These are phyloP conservation scores for Symbiotaphrina buchneri DNA, from an alignment of 495 filamentous ascomycete genomes.

Conservation along the genomic window DNA sequence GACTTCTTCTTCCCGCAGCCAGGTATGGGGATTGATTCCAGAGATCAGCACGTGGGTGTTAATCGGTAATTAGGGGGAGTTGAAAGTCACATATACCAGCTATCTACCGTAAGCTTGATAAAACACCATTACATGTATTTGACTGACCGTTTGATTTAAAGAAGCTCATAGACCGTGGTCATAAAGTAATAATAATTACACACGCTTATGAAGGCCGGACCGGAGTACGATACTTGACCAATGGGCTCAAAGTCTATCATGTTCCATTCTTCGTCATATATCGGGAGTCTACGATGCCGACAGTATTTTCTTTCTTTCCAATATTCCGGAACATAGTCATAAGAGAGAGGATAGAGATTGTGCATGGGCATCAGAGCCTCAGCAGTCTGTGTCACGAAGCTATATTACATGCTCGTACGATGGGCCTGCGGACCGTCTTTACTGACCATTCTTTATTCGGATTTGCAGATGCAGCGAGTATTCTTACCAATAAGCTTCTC, in stretches of 20 bases:
- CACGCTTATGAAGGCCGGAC: slow-evolving; percentile 86
- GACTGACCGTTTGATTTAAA: slow-evolving; percentile 3
- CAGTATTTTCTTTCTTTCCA: slow-evolving; percentile 95
- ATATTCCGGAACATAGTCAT: slow-evolving; percentile 90
- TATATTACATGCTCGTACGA: slow-evolving; percentile 85
- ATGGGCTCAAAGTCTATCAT: slow-evolving; percentile 95
- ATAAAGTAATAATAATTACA: slow-evolving; percentile 95
- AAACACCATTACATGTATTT: neutral
- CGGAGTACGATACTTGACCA: slow-evolving; percentile 91
- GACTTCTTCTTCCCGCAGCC: slow-evolving; percentile 99
- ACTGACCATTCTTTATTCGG: slow-evolving; percentile 97
- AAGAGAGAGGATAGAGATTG: slow-evolving; percentile 84
- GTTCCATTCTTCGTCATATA: slow-evolving; percentile 92
- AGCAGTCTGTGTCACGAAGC: slow-evolving; percentile 88
- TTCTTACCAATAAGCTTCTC: slow-evolving; percentile 85
- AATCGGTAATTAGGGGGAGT: slow-evolving; percentile 76
- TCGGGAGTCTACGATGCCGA: slow-evolving; percentile 84
- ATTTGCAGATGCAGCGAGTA: slow-evolving; percentile 90
- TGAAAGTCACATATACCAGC: slow-evolving; percentile 95
- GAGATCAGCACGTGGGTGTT: no score
- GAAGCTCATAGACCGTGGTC: slow-evolving; percentile 89
- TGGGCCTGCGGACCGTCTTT: slow-evolving; percentile 88
- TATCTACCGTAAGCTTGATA: slow-evolving; percentile 36
- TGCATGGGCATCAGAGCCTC: slow-evolving; percentile 84
- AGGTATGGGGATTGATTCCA: slow-evolving; percentile 19